Evolutionary conservation across 306 rosid species (phyloP).

Genomic region (Vicia faba): DNA sequence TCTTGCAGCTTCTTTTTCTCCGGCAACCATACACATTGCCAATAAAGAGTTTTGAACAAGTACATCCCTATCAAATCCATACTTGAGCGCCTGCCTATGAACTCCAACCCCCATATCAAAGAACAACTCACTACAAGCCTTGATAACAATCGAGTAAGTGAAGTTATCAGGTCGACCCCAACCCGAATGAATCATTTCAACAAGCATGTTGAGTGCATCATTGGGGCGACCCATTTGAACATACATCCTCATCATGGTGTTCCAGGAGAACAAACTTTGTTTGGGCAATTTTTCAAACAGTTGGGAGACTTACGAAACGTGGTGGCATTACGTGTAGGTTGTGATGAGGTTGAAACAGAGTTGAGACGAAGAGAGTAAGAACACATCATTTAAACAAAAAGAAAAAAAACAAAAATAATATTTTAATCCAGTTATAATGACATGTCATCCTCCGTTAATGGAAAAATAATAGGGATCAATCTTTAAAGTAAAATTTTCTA

Average conservation of each 20-base stretch:
- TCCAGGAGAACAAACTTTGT: slow-evolving; percentile 53
- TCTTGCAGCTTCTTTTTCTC: no score
- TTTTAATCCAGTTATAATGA: no score
- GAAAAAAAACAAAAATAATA: no score
- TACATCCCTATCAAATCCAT: slow-evolving; percentile 49
- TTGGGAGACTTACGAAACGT: slow-evolving; percentile 54
- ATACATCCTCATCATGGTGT: slow-evolving; percentile 59
- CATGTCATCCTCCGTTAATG: no score
- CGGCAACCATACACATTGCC: slow-evolving; percentile 78
- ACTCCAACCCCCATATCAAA: slow-evolving; percentile 54
- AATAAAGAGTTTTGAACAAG: slow-evolving; percentile 73
- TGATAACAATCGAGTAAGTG: slow-evolving; percentile 65
- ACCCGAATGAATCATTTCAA: slow-evolving; percentile 53
- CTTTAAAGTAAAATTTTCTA: no score
- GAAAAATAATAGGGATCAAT: no score
- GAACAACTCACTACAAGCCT: slow-evolving; percentile 67
- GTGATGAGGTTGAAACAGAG: slow-evolving; percentile 52
- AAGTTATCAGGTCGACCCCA: slow-evolving; percentile 55
- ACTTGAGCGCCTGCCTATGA: slow-evolving; percentile 63
- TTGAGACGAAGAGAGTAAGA: slow-evolving; percentile 39
- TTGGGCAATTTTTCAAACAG: slow-evolving; percentile 61
- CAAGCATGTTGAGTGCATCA: slow-evolving; percentile 59
- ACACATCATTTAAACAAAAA: no score
- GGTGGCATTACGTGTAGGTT: slow-evolving; percentile 58
- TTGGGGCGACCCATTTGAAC: slow-evolving; percentile 42